Conservation (phyloP, 345 rosid species). For the Eutrema japonicum region DNA sequence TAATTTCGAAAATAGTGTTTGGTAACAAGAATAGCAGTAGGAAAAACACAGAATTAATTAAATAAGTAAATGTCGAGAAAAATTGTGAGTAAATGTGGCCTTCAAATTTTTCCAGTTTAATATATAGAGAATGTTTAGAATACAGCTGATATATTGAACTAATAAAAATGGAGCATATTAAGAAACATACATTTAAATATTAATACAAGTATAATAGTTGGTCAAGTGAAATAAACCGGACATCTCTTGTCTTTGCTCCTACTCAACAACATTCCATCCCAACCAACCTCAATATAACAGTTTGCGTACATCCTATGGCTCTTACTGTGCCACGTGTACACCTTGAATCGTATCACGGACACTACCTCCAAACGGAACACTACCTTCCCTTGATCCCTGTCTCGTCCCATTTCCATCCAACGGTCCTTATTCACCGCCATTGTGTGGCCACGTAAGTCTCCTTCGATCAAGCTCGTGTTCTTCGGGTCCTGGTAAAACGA, state of each 20-base stretch:
- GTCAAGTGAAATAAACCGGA: conserved; percentile 72
- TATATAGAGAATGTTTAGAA: background rate
- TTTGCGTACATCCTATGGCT: conserved; percentile 67
- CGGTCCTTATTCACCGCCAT: conserved; percentile 56
- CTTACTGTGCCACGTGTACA: conserved; percentile 67
- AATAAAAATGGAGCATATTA: background rate
- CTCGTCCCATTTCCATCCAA: conserved; percentile 66
- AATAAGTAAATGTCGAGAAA: too few species aligned
- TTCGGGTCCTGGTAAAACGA: conserved; percentile 72
- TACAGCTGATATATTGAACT: conserved; percentile 1
- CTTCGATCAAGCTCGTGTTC: conserved; percentile 57
- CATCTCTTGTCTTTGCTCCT: conserved; percentile 59
- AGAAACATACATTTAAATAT: background rate
- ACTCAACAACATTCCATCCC: conserved; percentile 65
- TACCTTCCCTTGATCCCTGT: conserved; percentile 61
- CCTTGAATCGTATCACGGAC: conserved; percentile 64
- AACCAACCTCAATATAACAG: conserved; percentile 61
- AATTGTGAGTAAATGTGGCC: too few species aligned
- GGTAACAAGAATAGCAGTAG: too few species aligned
- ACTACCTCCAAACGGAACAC: conserved; percentile 64
- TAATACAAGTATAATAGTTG: background rate
- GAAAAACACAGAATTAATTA: too few species aligned
- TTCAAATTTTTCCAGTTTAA: too few species aligned
- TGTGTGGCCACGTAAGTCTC: conserved; percentile 61
- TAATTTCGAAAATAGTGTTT: too few species aligned